Base-by-base conservation (phyloP, 129 eudicot species). In the Arctium lappa region DNA sequence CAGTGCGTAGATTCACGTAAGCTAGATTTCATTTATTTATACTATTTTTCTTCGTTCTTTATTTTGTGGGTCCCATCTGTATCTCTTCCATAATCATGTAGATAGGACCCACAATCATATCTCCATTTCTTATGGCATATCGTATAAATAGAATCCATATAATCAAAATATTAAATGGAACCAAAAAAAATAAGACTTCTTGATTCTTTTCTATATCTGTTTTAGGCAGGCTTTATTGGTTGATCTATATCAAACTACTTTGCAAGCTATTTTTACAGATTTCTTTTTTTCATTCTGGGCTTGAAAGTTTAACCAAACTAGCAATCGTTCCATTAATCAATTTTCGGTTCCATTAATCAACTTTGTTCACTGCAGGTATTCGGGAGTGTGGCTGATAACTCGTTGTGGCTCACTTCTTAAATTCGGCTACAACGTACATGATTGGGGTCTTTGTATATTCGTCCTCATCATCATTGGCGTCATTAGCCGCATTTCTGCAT, bases 321-420 rank as follows among this genome's bases (percentile, higher is more conserved):
- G 69, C 10, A 62, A 18, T 18, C 31, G 74, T 37, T 66, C 40
- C 65, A 13, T 18, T 16, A 32, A 62, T 75, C 30, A 31, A 42
- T 10, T 22, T 46, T 0, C 27, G 6, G 3, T 10, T 65, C 38
- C 66, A 8, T 36, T 18, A 8, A 75, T 75, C 31, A n/a, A 65
- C 18, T 56, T 48, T 34, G n/a, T 80, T 72, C 31, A 39, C 38
- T 66, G 70, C 93, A 93, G 97, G 90, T 93, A 91, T 60, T 88
- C 89, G 5, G 93, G 97, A 12, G 97, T 91, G 80, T 93, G 95
- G 97, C 83, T 93, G 72, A 85, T 93, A 46, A 93, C 95, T 11
- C 92, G 95, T 1, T 93, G 97, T 74, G 95, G 91, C 6, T 88
- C 87, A 10, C 95, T 92, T 56, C n/a, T 65, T 27, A 91, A 29